Evolutionary conservation across 371 early-diverging fungal genomes (phyloP).

Genomic region (Dichotomocladium elegans): DNA sequence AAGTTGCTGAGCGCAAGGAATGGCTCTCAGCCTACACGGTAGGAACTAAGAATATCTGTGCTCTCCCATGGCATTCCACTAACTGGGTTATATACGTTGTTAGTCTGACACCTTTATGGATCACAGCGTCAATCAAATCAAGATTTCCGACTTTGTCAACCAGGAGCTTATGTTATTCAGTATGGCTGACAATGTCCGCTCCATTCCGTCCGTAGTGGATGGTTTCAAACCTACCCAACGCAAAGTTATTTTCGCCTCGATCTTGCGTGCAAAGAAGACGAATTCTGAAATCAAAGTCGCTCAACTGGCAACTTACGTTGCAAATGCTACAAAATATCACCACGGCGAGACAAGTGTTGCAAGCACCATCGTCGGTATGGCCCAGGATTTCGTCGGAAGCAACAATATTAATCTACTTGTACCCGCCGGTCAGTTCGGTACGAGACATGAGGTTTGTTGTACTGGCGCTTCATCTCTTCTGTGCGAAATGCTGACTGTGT

Average conservation of each 20-base stretch:
- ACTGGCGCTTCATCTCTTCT: background rate
- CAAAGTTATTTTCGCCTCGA: constrained; percentile 94
- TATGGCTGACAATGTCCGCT: constrained; percentile 97
- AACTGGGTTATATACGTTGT: background rate
- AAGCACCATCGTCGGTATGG: constrained; percentile 95
- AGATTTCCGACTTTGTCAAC: constrained; percentile 96
- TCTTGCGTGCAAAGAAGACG: constrained; percentile 81
- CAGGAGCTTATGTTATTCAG: constrained; percentile 96
- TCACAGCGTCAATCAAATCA: constrained; percentile 73
- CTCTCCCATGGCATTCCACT: no score
- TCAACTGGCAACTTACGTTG: constrained; percentile 94
- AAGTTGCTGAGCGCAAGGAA: constrained; percentile 94
- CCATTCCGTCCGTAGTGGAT: constrained; percentile 98
- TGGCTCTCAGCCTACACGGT: constrained; percentile 90
- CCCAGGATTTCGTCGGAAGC: constrained; percentile 98
- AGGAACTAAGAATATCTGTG: no score
- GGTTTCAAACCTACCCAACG: constrained; percentile 99
- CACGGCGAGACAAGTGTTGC: constrained; percentile 95
- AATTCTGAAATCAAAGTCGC: constrained; percentile 93
- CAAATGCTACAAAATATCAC: constrained; percentile 96
- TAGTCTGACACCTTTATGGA: constrained; percentile 96
- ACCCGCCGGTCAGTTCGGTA: constrained; percentile 98
- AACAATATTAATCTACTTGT: constrained; percentile 95
- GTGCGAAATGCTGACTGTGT: background rate
- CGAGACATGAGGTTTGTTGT: constrained; percentile 67